These are phyloP conservation scores for Eutypa lata DNA, from an alignment of 2,329 filamentous ascomycete species.

Conservation along the genomic window DNA sequence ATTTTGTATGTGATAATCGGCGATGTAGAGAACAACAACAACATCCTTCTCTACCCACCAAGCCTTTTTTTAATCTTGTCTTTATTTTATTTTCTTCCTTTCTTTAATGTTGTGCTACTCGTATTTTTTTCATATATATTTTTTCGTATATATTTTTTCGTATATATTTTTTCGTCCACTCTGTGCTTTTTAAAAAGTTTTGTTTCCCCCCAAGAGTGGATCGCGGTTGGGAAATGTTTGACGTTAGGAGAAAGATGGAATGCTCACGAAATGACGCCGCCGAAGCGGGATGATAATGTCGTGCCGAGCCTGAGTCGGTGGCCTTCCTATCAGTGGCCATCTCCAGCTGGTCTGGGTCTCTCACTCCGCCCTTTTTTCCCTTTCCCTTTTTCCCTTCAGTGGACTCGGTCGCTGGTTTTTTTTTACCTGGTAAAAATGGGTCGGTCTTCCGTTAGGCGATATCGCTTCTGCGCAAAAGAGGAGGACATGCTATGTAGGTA, in stretches of 20 bases:
- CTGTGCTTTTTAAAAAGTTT: not conserved
- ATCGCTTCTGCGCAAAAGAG: too few relatives aligned
- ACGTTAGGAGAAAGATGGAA: not conserved
- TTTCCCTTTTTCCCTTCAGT: too few relatives aligned
- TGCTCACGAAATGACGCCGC: constrained; percentile 51
- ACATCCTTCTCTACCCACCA: too few relatives aligned
- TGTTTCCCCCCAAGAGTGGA: not conserved
- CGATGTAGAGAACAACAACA: too few relatives aligned
- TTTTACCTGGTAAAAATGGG: not conserved
- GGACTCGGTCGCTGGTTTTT: not conserved
- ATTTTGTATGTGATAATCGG: too few relatives aligned
- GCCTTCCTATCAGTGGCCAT: constrained; percentile 44
- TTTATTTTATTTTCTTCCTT: too few relatives aligned
- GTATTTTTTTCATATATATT: not conserved
- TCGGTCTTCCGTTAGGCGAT: not conserved
- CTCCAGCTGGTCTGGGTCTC: constrained; percentile 3
- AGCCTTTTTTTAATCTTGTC: too few relatives aligned
- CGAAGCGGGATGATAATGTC: constrained; percentile 41
- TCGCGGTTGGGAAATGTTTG: not conserved
- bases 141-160: not conserved
- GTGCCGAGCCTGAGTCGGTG: constrained; percentile 39
- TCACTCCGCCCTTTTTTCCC: too few relatives aligned
- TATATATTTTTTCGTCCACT: not conserved
- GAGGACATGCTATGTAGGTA: too few relatives aligned
- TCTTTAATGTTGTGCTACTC: too few relatives aligned